These are phyloP conservation scores for Acer yangbiense DNA, from an alignment of 345 rosid genomes.

Conservation along the genomic window DNA sequence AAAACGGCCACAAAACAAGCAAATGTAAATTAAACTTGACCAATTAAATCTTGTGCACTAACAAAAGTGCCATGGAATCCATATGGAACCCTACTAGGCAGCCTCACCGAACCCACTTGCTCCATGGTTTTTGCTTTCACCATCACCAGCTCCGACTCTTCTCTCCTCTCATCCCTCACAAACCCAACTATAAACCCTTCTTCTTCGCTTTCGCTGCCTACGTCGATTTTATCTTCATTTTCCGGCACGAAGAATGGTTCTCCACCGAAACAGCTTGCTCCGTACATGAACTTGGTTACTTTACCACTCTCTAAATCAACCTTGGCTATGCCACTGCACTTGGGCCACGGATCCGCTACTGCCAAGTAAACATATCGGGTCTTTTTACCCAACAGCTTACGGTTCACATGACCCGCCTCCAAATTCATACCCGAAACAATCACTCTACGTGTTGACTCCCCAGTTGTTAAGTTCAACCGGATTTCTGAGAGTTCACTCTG, in stretches of 20 bases:
- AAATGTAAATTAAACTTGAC: conserved; percentile 19
- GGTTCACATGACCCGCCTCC: conserved; percentile 69
- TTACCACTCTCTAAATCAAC: conserved; percentile 51
- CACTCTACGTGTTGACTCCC: conserved; percentile 39
- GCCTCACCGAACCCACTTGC: conserved; percentile 46
- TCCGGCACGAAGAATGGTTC: conserved; percentile 58
- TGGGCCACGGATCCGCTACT: conserved; percentile 85
- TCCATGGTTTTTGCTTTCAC: conserved; percentile 52
- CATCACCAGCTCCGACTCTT: conserved; percentile 58
- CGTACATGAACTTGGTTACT: conserved; percentile 47
- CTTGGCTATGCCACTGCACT: conserved; percentile 61
- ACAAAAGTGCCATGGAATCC: conserved; percentile 83
- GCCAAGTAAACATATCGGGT: conserved; percentile 67
- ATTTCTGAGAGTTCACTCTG: conserved; percentile 54
- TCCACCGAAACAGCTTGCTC: conserved; percentile 57
- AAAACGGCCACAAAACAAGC: no score
- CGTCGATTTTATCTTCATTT: background rate
- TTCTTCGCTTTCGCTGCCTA: conserved; percentile 26
- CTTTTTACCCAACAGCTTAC: conserved; percentile 37
- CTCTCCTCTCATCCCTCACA: conserved; percentile 58
- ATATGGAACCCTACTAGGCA: conserved; percentile 72
- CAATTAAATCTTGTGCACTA: conserved; percentile 38
- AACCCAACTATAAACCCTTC: conserved; percentile 61
- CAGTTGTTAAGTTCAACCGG: conserved; percentile 53
- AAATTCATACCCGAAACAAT: conserved; percentile 50